Base-by-base conservation (phyloP, 768 basidiomycete genomes). In the Erythrobasidium yunnanense region DNA sequence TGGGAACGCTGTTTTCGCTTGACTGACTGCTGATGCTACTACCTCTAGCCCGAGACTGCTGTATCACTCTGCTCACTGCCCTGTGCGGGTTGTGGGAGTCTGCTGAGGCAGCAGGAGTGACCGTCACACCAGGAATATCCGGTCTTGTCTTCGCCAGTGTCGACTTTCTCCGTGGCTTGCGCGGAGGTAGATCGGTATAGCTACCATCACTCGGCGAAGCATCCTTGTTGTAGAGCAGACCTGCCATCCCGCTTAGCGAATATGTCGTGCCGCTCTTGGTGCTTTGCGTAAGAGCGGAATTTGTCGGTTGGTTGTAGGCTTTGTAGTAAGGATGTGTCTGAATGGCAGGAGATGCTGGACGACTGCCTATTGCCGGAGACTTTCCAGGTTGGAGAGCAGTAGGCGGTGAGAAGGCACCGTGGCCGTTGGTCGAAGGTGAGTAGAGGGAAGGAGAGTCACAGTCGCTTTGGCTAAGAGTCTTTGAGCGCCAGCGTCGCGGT, bases 201-300 rank as follows among this genome's bases (percentile, higher is more conserved):
- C 25, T 49, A 18, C 25, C 38, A 5, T 46, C n/a, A 23, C 18
- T 2, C n/a, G 45, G 18, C 46, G 7, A 25, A 4, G 27, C 46
- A n/a, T 51, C 45, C 4, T 51, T 49, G 22, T 17, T 50, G 32
- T 63, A 63, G 3, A 63, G 33, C 22, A 63, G 25, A 3, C 60
- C 60, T 4, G 60, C 60, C 46, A 52, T 47, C 11, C 60, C 60
- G 11, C 27, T 49, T 25, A 63, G 60, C 8, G 60, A 63, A 33
- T 63, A 63, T 4, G 60, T 63, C 17, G 60, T 63, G 8, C 60
- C 60, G 49, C 60, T 63, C 60, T 63, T 23, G 11, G 27, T 46
- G 22, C 49, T 51, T 17, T 49, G 60, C 5, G 46, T 23, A 13
- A 63, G 60, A 20, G 38, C 22, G 25, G 27, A 20, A 8, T 52